phyloP scores from a whole-genome alignment of 768 basidiomycete genomes.

The Collybiopsis confluens region DNA sequence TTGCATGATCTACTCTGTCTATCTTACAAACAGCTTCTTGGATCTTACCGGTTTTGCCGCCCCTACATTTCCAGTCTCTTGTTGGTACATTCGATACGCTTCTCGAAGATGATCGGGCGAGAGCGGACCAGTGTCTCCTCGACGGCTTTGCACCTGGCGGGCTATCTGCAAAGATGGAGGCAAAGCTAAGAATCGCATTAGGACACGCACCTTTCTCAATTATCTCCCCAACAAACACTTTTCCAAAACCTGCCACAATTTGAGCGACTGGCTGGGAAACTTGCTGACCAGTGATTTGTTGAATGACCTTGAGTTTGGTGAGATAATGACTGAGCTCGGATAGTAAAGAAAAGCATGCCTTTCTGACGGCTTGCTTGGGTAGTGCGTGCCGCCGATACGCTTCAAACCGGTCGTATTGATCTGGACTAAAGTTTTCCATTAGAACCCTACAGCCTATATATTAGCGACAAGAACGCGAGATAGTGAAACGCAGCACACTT shows the following conservation, averaged over 20 bases:
- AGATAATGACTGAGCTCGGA: neutral
- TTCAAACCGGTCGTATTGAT: slow-evolving; percentile 86
- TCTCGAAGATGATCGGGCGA: slow-evolving; percentile 88
- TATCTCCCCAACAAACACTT: slow-evolving; percentile 92
- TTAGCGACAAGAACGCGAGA: neutral
- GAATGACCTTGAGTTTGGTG: slow-evolving; percentile 58
- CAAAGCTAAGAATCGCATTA: neutral
- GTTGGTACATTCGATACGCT: slow-evolving; percentile 80
- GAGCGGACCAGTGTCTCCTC: slow-evolving; percentile 73
- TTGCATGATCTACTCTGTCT: slow-evolving; percentile 10
- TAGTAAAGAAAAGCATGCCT: slow-evolving; percentile 36
- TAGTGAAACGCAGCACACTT: slow-evolving; percentile 44
- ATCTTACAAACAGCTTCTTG: slow-evolving; percentile 74
- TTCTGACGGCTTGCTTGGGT: slow-evolving; percentile 78
- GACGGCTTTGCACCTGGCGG: slow-evolving; percentile 66
- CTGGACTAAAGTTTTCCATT: slow-evolving; percentile 82
- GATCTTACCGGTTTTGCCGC: slow-evolving; percentile 66
- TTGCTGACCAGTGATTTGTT: slow-evolving; percentile 75
- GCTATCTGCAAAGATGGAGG: slow-evolving; percentile 38
- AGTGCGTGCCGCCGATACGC: slow-evolving; percentile 81
- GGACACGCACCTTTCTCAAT: slow-evolving; percentile 70
- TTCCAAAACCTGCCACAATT: slow-evolving; percentile 84
- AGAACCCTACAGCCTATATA: slow-evolving; percentile 51
- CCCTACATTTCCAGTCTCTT: slow-evolving; percentile 77
- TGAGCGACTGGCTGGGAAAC: slow-evolving; percentile 86